Base-by-base conservation (phyloP, 371 early-diverging fungal genomes). In the Apophysomyces variabilis region DNA sequence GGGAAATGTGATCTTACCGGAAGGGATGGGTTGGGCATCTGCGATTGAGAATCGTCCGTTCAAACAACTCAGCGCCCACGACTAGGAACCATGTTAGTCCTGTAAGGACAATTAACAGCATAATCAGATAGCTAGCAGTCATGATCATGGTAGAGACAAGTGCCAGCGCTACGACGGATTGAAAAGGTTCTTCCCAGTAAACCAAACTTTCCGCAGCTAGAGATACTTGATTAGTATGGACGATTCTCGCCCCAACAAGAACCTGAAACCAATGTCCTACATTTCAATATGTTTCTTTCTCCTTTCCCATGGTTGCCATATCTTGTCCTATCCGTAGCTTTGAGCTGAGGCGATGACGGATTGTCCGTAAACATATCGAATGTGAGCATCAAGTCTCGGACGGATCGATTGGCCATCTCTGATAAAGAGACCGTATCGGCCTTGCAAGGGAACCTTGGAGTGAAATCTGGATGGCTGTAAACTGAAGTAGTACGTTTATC, bases 21-120 rank as follows among this genome's bases (percentile, higher is more conserved):
- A 50, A 50, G 11, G 54, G 54, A 21, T 50, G 54, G n/a, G 54
- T 50, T 16, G 54, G 8, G 18, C 21, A 8, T 21, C 9, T 50
- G 9, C 54, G 54, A 11, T 50, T 50, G n/a, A 50, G 54, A 50
- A 50, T n/a, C 9, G 54, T 50, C 7, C 54, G 54, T 50, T 50
- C 54, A 9, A 50, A 50, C 21, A 50, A 26, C 21, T 50, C 54
- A 3, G 54, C 7, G 32, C 54, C 54, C 2, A 50, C 54, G 11
- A 50, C 54, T 9, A 50, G 7, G 21, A 50, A 50, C 54, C 54
- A 50, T 0, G 54, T 18, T 21, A 50, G 18, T 18, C 54, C 54
- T 5, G 54, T 50, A n/a, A 50, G n/a, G 4, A 50, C n/a, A 5
- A 50, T 50, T 5, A 50, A 21, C 21, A 50, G 3, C 7, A 50